phyloP scores from a whole-genome alignment of 2,329 filamentous ascomycete species.

The Metarhizium rileyi region DNA sequence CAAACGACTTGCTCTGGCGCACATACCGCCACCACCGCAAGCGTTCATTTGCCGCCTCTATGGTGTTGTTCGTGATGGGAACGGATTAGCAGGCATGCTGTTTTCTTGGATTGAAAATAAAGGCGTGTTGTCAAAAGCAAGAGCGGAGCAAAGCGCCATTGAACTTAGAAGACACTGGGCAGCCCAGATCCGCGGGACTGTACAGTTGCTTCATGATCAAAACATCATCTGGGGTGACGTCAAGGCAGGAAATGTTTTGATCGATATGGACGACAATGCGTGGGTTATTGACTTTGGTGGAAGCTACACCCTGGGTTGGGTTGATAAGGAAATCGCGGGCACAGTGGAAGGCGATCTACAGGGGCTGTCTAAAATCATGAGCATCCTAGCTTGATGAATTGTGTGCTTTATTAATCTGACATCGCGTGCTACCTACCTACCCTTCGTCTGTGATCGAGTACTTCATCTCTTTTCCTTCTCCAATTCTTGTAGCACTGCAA shows the following conservation, averaged over 20 bases:
- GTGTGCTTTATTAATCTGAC: no score
- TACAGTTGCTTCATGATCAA: conserved; percentile 12
- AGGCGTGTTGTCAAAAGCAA: neutral
- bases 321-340: neutral
- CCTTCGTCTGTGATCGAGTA: no score
- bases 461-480: no score
- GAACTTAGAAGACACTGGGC: conserved; percentile 9
- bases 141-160: neutral
- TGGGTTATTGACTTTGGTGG: conserved; percentile 23
- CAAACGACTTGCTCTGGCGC: neutral
- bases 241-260: conserved; percentile 21
- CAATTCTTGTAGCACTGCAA: no score
- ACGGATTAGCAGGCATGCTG: neutral
- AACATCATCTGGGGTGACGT: conserved; percentile 22
- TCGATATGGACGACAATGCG: conserved; percentile 17
- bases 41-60: neutral
- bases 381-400: neutral
- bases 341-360: neutral
- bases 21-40: neutral
- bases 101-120: neutral
- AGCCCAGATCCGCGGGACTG: conserved; percentile 7
- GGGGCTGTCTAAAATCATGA: neutral
- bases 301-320: conserved; percentile 6
- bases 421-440: no score
- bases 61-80: neutral